Conservation (phyloP, 176 grass and related monocot genomes). For the Elaeis guineensis region DNA sequence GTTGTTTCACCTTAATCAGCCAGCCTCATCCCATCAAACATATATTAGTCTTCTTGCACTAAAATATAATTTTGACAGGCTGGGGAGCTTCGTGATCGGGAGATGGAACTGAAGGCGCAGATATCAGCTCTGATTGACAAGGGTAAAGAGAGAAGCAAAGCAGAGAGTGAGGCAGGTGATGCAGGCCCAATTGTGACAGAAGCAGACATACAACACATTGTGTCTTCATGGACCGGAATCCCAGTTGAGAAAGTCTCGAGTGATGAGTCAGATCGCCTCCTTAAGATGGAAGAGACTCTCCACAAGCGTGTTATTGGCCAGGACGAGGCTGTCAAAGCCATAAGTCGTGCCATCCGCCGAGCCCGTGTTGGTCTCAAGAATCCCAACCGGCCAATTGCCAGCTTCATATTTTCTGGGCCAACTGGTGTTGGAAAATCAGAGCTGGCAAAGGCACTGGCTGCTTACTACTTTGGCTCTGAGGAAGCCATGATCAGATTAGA, state of each 20-base stretch:
- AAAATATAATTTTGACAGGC: constrained; percentile 22
- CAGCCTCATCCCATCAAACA: too few species aligned
- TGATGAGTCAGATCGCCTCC: constrained; percentile 75
- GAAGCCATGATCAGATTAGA: constrained; percentile 96
- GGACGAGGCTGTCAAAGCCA: constrained; percentile 87
- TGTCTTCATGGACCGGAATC: constrained; percentile 89
- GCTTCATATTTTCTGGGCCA: constrained; percentile 90
- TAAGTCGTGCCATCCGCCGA: constrained; percentile 78
- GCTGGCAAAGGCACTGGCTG: constrained; percentile 67
- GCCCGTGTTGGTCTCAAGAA: constrained; percentile 84
- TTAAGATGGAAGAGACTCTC: constrained; percentile 90
- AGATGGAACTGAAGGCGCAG: constrained; percentile 75
- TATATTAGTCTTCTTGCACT: too few species aligned
- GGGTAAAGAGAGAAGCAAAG: constrained; percentile 80
- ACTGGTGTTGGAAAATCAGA: constrained; percentile 96
- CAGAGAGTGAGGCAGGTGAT: constrained; percentile 55
- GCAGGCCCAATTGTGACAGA: constrained; percentile 66
- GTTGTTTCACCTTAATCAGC: too few species aligned
- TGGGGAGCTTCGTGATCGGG: constrained; percentile 63
- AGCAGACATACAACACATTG: constrained; percentile 88
- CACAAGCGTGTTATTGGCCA: constrained; percentile 79
- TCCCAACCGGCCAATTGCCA: constrained; percentile 78
- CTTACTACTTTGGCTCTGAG: constrained; percentile 81
- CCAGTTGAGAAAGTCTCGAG: constrained; percentile 86
- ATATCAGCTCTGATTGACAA: constrained; percentile 66